Base-by-base conservation (phyloP, 306 rosid species). In the Herpetospermum pedunculosum region DNA sequence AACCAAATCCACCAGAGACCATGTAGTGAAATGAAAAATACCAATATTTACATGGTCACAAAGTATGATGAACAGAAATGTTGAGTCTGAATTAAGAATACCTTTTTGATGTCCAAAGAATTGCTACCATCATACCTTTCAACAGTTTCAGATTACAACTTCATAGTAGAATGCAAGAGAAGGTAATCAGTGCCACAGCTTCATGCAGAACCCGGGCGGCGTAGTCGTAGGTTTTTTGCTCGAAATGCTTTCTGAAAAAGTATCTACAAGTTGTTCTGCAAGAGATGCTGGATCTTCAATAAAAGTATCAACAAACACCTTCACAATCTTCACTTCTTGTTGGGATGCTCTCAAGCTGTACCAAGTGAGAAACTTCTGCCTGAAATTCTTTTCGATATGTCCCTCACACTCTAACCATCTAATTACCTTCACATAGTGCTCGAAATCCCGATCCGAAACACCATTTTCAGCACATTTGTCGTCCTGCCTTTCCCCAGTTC, bases 311-410 rank as follows among this genome's bases (percentile, higher is more conserved):
- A 91, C 77, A 43, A 88, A 95, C 78, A 91, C 91, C 85, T 88
- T 91, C 75, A 95, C 97, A 70, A 95, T 82, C 84, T 85, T 87
- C 21, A 84, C 80, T 81, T 95, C 96, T 60, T 88, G 90, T 10
- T 83, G 73, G 12, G 89, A 87, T 57, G 99, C 99, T 82, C 96
- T 91, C 80, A 95, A 87, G 84, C 97, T 89, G 74, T 87, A 95
- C 99, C 99, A 95, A 60, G 97, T 95, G 64, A 95, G 87, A 78
- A 95, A 95, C 57, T 89, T 91, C 89, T 91, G 99, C 83, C 97
- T 84, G 86, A 95, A 95, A 83, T 87, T 88, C 87, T 89, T 90
- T 76, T 95, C 99, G 5, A 95, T 87, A 65, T 91, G 96, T 19
- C 99, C 99, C 72, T 87, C 92, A 55, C 99, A 95, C 80, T 95